Evolutionary conservation across 2,329 filamentous ascomycete genomes (phyloP).

Genomic region (Cercospora sojina): DNA sequence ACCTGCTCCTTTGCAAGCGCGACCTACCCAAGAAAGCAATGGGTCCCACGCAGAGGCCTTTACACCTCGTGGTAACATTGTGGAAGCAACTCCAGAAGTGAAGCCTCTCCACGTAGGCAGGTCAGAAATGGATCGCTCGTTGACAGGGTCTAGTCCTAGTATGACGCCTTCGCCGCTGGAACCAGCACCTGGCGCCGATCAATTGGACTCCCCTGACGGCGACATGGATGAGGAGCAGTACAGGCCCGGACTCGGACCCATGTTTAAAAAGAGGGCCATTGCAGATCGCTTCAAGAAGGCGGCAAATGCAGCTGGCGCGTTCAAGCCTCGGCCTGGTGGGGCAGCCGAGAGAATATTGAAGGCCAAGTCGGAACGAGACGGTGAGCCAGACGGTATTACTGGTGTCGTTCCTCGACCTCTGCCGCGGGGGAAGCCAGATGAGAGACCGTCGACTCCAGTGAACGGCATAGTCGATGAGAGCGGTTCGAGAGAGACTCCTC

Average conservation of each 20-base stretch:
- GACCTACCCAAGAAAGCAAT: slow-evolving; percentile 15
- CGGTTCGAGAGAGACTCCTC: slow-evolving; percentile 18
- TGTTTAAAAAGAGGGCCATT: slow-evolving; percentile 79
- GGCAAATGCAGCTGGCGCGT: slow-evolving; percentile 68
- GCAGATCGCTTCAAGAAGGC: slow-evolving; percentile 77
- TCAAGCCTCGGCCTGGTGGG: slow-evolving; percentile 85
- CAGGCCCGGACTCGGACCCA: slow-evolving; percentile 80
- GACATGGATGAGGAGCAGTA: slow-evolving; percentile 43
- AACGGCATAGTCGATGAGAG: slow-evolving; percentile 10
- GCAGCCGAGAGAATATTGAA: slow-evolving; percentile 71
- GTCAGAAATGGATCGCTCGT: slow-evolving; percentile 21
- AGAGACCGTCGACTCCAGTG: slow-evolving; percentile 18
- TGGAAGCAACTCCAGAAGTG: slow-evolving; percentile 19
- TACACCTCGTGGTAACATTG: not conserved
- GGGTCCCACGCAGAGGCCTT: not conserved
- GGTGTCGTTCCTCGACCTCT: slow-evolving; percentile 78
- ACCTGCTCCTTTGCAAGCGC: slow-evolving; percentile 34
- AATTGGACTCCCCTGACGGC: slow-evolving; percentile 23
- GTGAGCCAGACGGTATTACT: slow-evolving; percentile 82
- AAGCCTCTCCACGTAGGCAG: slow-evolving; percentile 25
- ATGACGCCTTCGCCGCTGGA: slow-evolving; percentile 14
- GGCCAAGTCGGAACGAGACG: slow-evolving; percentile 57
- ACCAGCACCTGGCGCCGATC: slow-evolving; percentile 14
- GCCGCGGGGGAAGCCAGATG: slow-evolving; percentile 28
- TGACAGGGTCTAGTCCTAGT: slow-evolving; percentile 12